Evolutionary conservation across 2,329 filamentous ascomycete genomes (phyloP).

Genomic region (Neonectria neomacrospora): DNA sequence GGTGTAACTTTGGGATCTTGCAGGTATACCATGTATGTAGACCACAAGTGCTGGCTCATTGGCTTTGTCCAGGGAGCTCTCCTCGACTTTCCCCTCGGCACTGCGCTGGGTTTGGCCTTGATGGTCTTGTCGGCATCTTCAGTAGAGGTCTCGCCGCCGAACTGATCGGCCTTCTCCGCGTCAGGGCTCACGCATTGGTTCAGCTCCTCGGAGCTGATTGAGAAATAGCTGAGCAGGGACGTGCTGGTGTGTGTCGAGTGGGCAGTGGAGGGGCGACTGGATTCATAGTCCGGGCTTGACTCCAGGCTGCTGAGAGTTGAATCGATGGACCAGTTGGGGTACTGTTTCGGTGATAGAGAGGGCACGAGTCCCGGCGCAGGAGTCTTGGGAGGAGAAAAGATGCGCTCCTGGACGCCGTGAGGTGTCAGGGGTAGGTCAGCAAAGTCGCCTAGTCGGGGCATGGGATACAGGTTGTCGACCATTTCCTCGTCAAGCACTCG

Average conservation of each 20-base stretch:
- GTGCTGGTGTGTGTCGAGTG: constrained; percentile 68
- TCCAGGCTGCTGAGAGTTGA: constrained; percentile 67
- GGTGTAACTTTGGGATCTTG: constrained; percentile 76
- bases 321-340: constrained; percentile 69
- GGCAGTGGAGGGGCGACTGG: constrained; percentile 69
- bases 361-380: constrained; percentile 61
- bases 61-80: constrained; percentile 72
- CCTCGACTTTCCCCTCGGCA: constrained; percentile 49
- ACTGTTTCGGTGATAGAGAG: constrained; percentile 58
- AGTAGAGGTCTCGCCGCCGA: constrained; percentile 38
- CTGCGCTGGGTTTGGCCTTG: constrained; percentile 37
- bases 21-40: constrained; percentile 71
- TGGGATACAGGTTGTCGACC: constrained; percentile 50
- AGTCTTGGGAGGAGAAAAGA: constrained; percentile 68
- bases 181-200: constrained; percentile 64
- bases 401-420: constrained; percentile 51
- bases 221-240: constrained; percentile 67
- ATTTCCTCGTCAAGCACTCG: constrained; percentile 58
- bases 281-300: constrained; percentile 68
- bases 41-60: constrained; percentile 74
- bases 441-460: constrained; percentile 50
- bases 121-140: constrained; percentile 49
- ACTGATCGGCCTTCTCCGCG: constrained; percentile 43
- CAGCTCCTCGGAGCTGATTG: constrained; percentile 66
- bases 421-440: constrained; percentile 46